Base-by-base conservation (phyloP, 1,284 basidiomycete species). In the Ceratorhiza oryzae-sativae region DNA sequence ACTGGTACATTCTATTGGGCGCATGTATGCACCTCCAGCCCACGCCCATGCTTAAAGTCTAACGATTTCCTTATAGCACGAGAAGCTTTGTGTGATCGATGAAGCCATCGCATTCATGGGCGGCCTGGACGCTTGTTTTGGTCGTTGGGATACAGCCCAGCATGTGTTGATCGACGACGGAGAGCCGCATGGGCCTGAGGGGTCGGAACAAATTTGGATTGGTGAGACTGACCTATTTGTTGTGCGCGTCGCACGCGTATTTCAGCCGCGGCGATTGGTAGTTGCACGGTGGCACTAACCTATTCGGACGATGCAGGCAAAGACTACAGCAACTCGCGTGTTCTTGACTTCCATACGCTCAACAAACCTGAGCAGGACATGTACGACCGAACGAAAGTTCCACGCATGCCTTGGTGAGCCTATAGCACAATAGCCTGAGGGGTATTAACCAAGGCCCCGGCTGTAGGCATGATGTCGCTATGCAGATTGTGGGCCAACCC, bases 1-100 rank as follows among this genome's bases (percentile, higher is more conserved):
- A 98, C 95, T 0, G 96, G 97, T 2, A 98, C 96, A 0, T 95
- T 98, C 80, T 97, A 97, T 79, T 99, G 97, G 97, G 95, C 95
- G 36, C 95, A 97, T 82, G 94, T 94, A 77, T 77, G 89, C 81
- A 5, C 30, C n/a, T 36, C 13, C 41, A 41, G 27, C 34, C 13
- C 10, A 1, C 25, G n/a, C 41, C 13, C 5, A n/a, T 20, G 30
- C 39, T 36, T n/a, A 15, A 18, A 42, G 18, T 30, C 51, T 62
- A 30, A 72, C 27, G 4, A 18, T 23, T 27, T 23, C n/a, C 63
- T 58, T 61, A 63, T 79, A 96, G 90, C 97, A 99, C 81, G 97
- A 99, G 83, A 99, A 99, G 81, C 80, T 99, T 73, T 98, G 97
- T 79, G 94, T 98, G 15, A 94, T 99, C 74, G 97, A 99, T 80